Conservation (phyloP, 441 rosid genomes). For the Corymbia citriodora region DNA sequence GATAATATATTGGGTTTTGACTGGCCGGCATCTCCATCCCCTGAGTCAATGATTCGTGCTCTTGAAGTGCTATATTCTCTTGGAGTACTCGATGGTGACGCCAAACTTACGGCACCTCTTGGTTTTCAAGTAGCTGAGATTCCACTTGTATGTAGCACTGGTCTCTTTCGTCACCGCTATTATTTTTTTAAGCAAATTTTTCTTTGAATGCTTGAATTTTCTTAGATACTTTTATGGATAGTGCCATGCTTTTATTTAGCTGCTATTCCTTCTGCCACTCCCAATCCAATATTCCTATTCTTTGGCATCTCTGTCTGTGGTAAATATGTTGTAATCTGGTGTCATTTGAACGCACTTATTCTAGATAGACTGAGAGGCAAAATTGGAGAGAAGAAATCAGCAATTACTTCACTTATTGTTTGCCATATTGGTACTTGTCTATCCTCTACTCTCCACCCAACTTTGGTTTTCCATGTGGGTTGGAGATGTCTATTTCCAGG, state of each 20-base stretch:
- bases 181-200: not conserved
- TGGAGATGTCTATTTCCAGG: not conserved
- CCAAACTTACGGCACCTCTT: conserved; percentile 92
- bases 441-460: not conserved
- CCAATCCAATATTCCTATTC: not conserved
- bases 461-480: not conserved
- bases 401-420: not conserved
- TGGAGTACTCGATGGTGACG: conserved; percentile 91
- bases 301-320: not conserved
- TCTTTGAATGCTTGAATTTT: not conserved
- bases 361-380: not conserved
- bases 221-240: not conserved
- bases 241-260: not conserved
- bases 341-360: not conserved
- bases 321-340: not conserved
- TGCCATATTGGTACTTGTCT: not conserved
- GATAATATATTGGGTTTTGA: conserved; percentile 94
- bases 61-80: conserved; percentile 95
- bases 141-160: conserved; percentile 56
- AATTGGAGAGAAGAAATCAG: not conserved
- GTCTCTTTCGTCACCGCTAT: not conserved
- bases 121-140: conserved; percentile 99
- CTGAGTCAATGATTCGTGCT: conserved; percentile 86
- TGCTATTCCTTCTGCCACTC: not conserved
- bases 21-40: conserved; percentile 96